Percentiles rank a stretch among this genome's conserved stretches.
These are phyloP conservation scores for Aspergillus baeticus DNA, from an alignment of 495 filamentous ascomycete species.

Conservation along the genomic window DNA sequence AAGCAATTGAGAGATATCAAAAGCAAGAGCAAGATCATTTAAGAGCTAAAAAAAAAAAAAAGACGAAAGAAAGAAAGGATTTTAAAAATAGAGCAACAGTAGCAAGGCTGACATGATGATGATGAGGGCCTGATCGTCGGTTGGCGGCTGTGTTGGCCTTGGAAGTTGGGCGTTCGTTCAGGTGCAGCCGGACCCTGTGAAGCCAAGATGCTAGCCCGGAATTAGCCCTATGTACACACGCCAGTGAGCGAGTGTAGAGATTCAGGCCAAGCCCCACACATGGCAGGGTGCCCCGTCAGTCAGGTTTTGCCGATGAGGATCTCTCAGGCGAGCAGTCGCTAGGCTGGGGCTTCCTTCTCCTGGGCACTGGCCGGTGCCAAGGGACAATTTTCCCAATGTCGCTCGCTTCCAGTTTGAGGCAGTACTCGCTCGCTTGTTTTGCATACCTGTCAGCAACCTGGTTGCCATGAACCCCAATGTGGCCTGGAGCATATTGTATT, in stretches of 20 bases:
- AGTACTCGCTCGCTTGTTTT: background rate
- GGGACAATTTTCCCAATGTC: no score
- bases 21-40: background rate
- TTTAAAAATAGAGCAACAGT: background rate
- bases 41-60: no score
- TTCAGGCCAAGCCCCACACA: no score
- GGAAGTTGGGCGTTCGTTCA: background rate
- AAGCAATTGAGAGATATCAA: background rate
- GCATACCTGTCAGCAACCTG: background rate
- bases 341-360: no score
- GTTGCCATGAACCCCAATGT: background rate
- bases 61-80: background rate
- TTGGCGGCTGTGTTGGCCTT: constrained; percentile 8
- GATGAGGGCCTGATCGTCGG: background rate
- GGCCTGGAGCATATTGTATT: background rate
- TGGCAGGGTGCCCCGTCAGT: no score
- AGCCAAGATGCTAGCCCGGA: constrained; percentile 9
- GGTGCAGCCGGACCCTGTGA: background rate
- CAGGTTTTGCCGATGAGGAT: no score
- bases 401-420: no score
- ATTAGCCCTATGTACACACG: constrained; percentile 5
- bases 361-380: no score
- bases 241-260: no score
- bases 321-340: no score
- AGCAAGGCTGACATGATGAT: constrained; percentile 3